A percentile compares a stretch with the other conserved stretches of the same genome.
Conservation (phyloP, 2,329 filamentous ascomycete species). For the Bipolaris bicolor region DNA sequence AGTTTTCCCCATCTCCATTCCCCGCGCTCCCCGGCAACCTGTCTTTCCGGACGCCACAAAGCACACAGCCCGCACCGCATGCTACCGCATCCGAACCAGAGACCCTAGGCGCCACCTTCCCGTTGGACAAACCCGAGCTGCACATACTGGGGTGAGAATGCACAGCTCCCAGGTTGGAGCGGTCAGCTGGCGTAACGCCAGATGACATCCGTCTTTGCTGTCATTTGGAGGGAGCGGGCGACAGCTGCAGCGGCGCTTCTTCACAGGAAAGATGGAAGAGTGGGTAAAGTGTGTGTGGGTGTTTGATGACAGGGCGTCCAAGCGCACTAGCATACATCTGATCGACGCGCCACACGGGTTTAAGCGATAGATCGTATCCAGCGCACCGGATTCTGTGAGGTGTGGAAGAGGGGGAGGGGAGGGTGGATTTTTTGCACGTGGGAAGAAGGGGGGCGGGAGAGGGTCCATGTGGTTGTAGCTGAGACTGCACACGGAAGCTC, state of each 20-base stretch:
- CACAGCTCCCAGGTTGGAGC: neutral
- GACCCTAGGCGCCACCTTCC: neutral
- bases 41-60: neutral
- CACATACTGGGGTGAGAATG: too few species aligned
- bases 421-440: neutral
- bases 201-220: neutral
- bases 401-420: too few species aligned
- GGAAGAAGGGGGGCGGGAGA: neutral
- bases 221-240: neutral
- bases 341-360: constrained; percentile 19
- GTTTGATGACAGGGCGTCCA: neutral
- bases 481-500: too few species aligned
- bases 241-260: too few species aligned
- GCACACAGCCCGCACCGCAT: neutral
- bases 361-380: constrained; percentile 22
- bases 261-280: neutral
- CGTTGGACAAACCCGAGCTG: too few species aligned
- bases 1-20: neutral
- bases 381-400: constrained; percentile 10
- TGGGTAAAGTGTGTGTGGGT: neutral
- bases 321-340: constrained; percentile 4
- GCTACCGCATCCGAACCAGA: neutral
- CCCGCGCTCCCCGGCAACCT: neutral
- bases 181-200: neutral
- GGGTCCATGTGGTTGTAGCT: neutral